phyloP scores from a whole-genome alignment of 306 rosid genomes.

The Trichosanthes cucumerina region DNA sequence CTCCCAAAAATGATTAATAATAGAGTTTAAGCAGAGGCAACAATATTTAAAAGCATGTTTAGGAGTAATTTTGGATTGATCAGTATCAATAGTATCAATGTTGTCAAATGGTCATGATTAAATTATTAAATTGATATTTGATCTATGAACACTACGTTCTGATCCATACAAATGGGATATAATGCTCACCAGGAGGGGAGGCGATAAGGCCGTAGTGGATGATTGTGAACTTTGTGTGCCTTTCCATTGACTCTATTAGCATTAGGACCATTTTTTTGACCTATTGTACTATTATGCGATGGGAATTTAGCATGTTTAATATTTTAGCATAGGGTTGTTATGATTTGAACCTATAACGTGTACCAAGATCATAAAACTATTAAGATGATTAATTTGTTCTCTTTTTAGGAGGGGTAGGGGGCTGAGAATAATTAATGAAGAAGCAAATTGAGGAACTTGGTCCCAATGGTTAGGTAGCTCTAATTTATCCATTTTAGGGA shows the following conservation, averaged over 20 bases:
- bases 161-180: background rate
- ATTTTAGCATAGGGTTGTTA: background rate
- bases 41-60: background rate
- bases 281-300: background rate
- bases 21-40: background rate
- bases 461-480: constrained; percentile 12
- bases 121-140: background rate
- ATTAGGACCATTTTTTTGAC: background rate
- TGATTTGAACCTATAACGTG: background rate
- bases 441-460: background rate
- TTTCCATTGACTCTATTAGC: background rate
- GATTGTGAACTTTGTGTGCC: background rate
- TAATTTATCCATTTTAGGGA: constrained; percentile 3
- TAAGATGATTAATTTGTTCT: background rate
- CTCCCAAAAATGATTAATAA: background rate
- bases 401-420: background rate
- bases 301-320: background rate
- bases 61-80: background rate
- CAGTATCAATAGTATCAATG: no score
- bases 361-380: background rate
- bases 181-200: background rate
- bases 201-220: background rate
- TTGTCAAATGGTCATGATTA: background rate
- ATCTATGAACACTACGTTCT: background rate
- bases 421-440: background rate